phyloP scores from a whole-genome alignment of 1,284 basidiomycete species.

The Sporisorium scitamineum region DNA sequence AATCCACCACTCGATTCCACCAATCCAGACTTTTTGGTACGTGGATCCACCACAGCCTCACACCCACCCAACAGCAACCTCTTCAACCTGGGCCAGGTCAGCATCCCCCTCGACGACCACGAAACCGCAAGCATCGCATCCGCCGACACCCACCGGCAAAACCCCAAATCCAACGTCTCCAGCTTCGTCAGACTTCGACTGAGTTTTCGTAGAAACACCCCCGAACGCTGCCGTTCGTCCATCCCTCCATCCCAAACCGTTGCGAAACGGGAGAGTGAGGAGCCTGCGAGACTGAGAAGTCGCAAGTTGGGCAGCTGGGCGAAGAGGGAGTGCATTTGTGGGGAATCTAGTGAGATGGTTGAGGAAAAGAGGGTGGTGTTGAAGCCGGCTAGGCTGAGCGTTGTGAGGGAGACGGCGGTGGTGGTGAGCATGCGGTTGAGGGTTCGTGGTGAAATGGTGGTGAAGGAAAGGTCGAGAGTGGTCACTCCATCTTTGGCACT shows the following conservation, averaged over 20 bases:
- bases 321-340: slow-evolving; percentile 14
- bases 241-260: not conserved
- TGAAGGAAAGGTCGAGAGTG: slow-evolving; percentile 42
- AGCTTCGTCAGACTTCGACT: slow-evolving; percentile 28
- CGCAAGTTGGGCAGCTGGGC: slow-evolving; percentile 34
- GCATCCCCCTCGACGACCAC: slow-evolving; percentile 7
- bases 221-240: slow-evolving; percentile 12
- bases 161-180: slow-evolving; percentile 36
- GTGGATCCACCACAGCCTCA: slow-evolving; percentile 15
- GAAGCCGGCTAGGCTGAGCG: slow-evolving; percentile 42
- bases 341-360: slow-evolving; percentile 10
- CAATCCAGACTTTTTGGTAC: too few relatives aligned
- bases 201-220: slow-evolving; percentile 36
- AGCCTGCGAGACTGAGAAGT: slow-evolving; percentile 32
- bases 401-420: slow-evolving; percentile 19
- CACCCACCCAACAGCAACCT: slow-evolving; percentile 25
- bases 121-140: slow-evolving; percentile 27
- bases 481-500: not conserved
- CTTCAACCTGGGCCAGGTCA: slow-evolving; percentile 29
- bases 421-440: slow-evolving; percentile 12
- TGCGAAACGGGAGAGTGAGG: slow-evolving; percentile 6
- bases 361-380: not conserved
- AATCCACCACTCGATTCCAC: too few relatives aligned
- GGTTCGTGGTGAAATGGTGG: slow-evolving; percentile 15
- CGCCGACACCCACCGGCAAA: slow-evolving; percentile 38